Evolutionary conservation across 140 eudicot species (phyloP).

Genomic region (Erigeron philadelphicus): DNA sequence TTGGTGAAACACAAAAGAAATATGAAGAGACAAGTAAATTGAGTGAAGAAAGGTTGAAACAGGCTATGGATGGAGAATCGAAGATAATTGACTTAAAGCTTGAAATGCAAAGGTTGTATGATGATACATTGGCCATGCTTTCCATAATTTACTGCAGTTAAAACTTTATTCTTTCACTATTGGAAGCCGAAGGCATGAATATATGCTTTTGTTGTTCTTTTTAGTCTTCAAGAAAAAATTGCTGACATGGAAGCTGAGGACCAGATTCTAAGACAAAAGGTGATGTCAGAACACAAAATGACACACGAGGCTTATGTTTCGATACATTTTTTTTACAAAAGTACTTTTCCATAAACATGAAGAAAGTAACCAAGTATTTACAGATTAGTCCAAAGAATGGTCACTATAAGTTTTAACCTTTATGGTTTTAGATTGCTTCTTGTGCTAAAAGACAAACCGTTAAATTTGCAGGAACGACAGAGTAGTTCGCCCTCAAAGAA

Average conservation of each 20-base stretch:
- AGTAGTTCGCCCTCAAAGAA: conserved; percentile 45
- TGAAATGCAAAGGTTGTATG: conserved; percentile 62
- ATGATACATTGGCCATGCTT: background rate
- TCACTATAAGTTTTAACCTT: conserved; percentile 11
- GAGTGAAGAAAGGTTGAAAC: conserved; percentile 61
- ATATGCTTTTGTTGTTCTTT: conserved; percentile 12
- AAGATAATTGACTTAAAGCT: conserved; percentile 64
- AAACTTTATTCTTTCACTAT: conserved; percentile 4
- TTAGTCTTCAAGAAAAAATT: conserved; percentile 78
- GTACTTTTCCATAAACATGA: background rate
- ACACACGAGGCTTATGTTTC: background rate
- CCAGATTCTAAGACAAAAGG: conserved; percentile 54
- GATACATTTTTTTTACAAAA: background rate
- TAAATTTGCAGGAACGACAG: conserved; percentile 49
- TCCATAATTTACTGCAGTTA: background rate
- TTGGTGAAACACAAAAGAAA: conserved; percentile 63
- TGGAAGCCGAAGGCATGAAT: conserved; percentile 6
- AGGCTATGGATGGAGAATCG: conserved; percentile 69
- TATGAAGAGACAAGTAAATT: conserved; percentile 57
- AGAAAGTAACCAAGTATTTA: background rate
- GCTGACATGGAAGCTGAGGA: conserved; percentile 70
- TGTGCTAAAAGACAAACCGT: conserved; percentile 11
- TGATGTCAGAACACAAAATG: conserved; percentile 19
- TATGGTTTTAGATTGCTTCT: conserved; percentile 1
- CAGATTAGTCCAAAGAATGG: conserved; percentile 6